Evolutionary conservation across 768 basidiomycete genomes (phyloP), one percentile per base, ranked within the genome.

Genomic region (Cystobasidium ongulense): DNA sequence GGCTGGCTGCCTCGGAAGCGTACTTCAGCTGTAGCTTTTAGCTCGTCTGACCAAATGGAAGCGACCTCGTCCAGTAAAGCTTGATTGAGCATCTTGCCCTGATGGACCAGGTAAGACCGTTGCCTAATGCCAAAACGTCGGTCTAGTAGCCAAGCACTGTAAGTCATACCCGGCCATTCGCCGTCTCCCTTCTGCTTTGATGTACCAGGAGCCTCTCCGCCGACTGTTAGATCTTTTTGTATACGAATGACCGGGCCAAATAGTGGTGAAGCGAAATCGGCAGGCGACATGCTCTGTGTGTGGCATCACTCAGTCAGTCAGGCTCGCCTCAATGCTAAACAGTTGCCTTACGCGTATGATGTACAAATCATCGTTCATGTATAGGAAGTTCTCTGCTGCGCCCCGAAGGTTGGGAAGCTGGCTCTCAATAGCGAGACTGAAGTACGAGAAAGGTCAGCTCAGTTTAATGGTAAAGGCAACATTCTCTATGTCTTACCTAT

Each of bases 361-460:
- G 76, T 82, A 84, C 61, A 83, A 81, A 76, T 84, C 84, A 75
- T 84, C 84, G 74, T 84, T 84, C 78, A 77, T 72, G 57, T 76
- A 75, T 5, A 77, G 35, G 1, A 71, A 52, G 13, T 50, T 72
- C 17, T 41, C 27, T 1, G 65, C 65, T 50, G 46, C 39, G 21
- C 31, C 33, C 13, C 25, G 38, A 2, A 67, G 23, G 23, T 67
- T 67, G 10, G 65, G 43, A 23, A 67, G 43, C 65, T 67, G 65
- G 43, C 65, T 67, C 36, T 67, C 65, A 29, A 67, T 67, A 18
- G 76, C 43, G 41, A 25, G 33, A 76, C 77, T 38, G 75, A 0
- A 15, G 8, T 21, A 43, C 7, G 27, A 25, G 10, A 10, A 18
- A 3, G 1, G 8, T 35, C 13, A 41, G 46, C 21, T 1, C 15